Evolutionary conservation across 1,284 basidiomycete species (phyloP).

Genomic region (Microbotryum intermedium): DNA sequence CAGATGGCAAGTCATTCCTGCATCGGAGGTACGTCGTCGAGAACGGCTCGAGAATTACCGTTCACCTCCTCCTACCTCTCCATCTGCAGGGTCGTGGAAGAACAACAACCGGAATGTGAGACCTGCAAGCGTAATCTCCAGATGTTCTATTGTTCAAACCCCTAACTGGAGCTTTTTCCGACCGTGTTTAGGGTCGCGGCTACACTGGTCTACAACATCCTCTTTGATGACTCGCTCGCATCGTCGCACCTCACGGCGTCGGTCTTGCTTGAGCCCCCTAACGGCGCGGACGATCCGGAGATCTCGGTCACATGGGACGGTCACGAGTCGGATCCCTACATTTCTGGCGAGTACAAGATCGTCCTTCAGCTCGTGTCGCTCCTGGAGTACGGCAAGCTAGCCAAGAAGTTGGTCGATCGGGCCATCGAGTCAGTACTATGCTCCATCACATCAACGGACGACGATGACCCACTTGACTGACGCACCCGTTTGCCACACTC

Average conservation of each 20-base stretch:
- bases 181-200: constrained; percentile 55
- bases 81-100: constrained; percentile 44
- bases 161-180: neutral
- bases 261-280: neutral
- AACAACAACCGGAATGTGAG: constrained; percentile 71
- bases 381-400: constrained; percentile 67
- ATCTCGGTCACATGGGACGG: constrained; percentile 32
- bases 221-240: constrained; percentile 31
- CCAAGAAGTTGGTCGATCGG: constrained; percentile 84
- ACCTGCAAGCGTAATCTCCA: no score
- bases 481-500: neutral
- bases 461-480: neutral
- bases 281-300: constrained; percentile 22
- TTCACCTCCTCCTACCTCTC: neutral
- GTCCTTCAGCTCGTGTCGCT: constrained; percentile 90
- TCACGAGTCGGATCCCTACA: constrained; percentile 38
- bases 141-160: no score
- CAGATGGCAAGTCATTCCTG: constrained; percentile 38
- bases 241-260: constrained; percentile 8
- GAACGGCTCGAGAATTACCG: neutral
- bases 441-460: neutral
- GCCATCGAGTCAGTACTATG: constrained; percentile 55
- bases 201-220: constrained; percentile 72
- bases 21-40: no score
- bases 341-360: constrained; percentile 85